These are phyloP conservation scores for Clonostachys byssicola DNA, from an alignment of 2,329 filamentous ascomycete genomes.

Conservation along the genomic window DNA sequence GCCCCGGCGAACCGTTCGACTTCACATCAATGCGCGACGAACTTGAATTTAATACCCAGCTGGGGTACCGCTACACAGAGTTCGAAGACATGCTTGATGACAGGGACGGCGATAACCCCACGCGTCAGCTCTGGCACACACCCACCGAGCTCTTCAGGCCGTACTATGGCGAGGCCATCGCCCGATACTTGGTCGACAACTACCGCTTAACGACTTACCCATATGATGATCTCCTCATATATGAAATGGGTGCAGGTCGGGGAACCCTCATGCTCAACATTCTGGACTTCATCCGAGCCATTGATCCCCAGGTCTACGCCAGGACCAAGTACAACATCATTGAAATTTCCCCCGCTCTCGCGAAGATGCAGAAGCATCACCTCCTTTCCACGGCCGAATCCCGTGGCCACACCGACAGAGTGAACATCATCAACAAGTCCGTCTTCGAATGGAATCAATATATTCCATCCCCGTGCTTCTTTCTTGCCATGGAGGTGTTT, in stretches of 20 bases:
- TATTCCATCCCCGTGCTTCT: slow-evolving; percentile 93
- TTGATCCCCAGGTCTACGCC: slow-evolving; percentile 87
- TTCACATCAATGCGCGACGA: slow-evolving; percentile 81
- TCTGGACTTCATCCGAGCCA: slow-evolving; percentile 88
- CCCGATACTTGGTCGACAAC: slow-evolving; percentile 92
- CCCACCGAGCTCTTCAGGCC: slow-evolving; percentile 96
- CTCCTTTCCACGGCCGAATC: slow-evolving; percentile 65
- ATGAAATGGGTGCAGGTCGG: slow-evolving; percentile 97
- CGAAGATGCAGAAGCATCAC: slow-evolving; percentile 70
- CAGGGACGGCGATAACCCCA: slow-evolving; percentile 58
- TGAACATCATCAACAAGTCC: slow-evolving; percentile 91
- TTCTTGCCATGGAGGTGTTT: slow-evolving; percentile 95
- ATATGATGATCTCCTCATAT: slow-evolving; percentile 95
- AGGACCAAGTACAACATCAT: slow-evolving; percentile 94
- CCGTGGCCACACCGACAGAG: slow-evolving; percentile 75
- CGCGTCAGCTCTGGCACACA: slow-evolving; percentile 95
- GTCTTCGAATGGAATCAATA: slow-evolving; percentile 91
- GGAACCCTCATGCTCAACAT: slow-evolving; percentile 98
- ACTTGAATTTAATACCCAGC: slow-evolving; percentile 72
- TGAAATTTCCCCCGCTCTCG: slow-evolving; percentile 84
- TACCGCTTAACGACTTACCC: slow-evolving; percentile 93
- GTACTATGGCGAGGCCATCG: slow-evolving; percentile 94
- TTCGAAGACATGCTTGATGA: slow-evolving; percentile 88
- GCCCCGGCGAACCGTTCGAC: slow-evolving; percentile 84
- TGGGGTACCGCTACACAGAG: slow-evolving; percentile 77